phyloP scores from a whole-genome alignment of 768 basidiomycete genomes.

The Cyclocybe aegerita region DNA sequence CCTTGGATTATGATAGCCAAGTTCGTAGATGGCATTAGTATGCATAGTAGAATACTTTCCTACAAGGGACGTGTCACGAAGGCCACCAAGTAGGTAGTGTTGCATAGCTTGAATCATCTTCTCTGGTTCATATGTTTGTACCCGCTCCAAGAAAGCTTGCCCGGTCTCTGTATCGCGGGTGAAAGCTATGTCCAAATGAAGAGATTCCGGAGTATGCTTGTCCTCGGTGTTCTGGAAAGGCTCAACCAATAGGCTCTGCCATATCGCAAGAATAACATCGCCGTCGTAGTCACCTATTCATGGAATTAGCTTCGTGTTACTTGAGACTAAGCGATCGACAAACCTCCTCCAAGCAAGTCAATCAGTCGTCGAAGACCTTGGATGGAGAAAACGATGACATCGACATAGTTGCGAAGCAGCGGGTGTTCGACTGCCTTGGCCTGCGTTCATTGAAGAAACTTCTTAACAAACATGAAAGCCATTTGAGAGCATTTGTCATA shows the following conservation, averaged over 20 bases:
- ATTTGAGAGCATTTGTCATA: slow-evolving; percentile 18
- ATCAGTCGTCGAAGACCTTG: slow-evolving; percentile 52
- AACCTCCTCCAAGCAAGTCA: slow-evolving; percentile 65
- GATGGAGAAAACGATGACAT: slow-evolving; percentile 59
- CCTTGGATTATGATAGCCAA: slow-evolving; percentile 47
- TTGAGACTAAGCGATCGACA: slow-evolving; percentile 6
- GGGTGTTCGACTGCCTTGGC: slow-evolving; percentile 56
- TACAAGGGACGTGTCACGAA: slow-evolving; percentile 43
- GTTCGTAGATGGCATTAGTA: slow-evolving; percentile 48
- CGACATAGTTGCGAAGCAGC: slow-evolving; percentile 42
- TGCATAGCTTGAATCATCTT: slow-evolving; percentile 41
- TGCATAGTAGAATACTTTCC: slow-evolving; percentile 58
- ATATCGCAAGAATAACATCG: slow-evolving; percentile 58
- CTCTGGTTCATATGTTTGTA: slow-evolving; percentile 11
- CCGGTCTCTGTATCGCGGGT: slow-evolving; percentile 43
- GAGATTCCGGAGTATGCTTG: slow-evolving; percentile 47
- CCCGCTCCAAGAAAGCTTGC: slow-evolving; percentile 35
- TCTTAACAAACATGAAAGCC: neutral
- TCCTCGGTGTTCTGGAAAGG: slow-evolving; percentile 53
- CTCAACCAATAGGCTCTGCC: slow-evolving; percentile 52
- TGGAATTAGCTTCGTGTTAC: neutral
- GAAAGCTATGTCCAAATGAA: slow-evolving; percentile 39
- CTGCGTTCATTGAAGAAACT: slow-evolving; percentile 26
- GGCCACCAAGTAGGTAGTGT: slow-evolving; percentile 46
- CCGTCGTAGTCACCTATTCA: slow-evolving; percentile 69